A percentile compares a stretch with the other conserved stretches of the same genome.
Evolutionary conservation across 192 early-diverging fungal species (phyloP).

Genomic region (Chytriomyces sp.): DNA sequence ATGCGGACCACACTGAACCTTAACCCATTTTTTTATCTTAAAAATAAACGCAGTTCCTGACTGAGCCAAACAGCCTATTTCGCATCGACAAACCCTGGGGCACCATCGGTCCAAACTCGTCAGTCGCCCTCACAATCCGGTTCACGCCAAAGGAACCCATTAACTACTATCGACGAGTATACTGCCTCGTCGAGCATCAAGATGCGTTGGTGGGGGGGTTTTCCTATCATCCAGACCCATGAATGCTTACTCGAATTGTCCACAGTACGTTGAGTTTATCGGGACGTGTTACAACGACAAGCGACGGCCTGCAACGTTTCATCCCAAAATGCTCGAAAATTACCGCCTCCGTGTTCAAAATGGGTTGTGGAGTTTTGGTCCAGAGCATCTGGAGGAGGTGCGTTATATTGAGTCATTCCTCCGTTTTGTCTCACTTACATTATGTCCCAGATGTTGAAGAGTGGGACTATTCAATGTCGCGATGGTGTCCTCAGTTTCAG

Average conservation of each 20-base stretch:
- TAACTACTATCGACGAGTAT: conserved; percentile 63
- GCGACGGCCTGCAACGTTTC: conserved; percentile 59
- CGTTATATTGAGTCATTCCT: conserved; percentile 13
- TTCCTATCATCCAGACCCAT: neutral
- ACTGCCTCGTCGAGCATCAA: conserved; percentile 63
- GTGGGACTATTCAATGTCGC: conserved; percentile 39
- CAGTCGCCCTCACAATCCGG: conserved; percentile 55
- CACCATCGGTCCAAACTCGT: conserved; percentile 53
- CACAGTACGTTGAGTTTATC: conserved; percentile 54
- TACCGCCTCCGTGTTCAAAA: conserved; percentile 53
- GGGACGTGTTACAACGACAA: conserved; percentile 66
- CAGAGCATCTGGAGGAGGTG: conserved; percentile 66
- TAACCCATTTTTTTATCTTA: no score
- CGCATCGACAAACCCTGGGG: conserved; percentile 61
- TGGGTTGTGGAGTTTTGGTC: conserved; percentile 58
- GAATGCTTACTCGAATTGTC: neutral
- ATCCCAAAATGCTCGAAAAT: conserved; percentile 48
- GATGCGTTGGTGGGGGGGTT: conserved; percentile 49
- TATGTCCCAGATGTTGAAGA: conserved; percentile 51
- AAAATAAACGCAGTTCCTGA: conserved; percentile 44
- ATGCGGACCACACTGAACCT: neutral
- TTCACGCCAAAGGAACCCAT: conserved; percentile 61
- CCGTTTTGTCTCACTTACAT: conserved; percentile 13
- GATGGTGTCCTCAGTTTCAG: conserved; percentile 43
- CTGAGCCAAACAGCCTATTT: conserved; percentile 54